Base-by-base conservation (phyloP, 176 grass and related monocot genomes). In the Ensete ventricosum region DNA sequence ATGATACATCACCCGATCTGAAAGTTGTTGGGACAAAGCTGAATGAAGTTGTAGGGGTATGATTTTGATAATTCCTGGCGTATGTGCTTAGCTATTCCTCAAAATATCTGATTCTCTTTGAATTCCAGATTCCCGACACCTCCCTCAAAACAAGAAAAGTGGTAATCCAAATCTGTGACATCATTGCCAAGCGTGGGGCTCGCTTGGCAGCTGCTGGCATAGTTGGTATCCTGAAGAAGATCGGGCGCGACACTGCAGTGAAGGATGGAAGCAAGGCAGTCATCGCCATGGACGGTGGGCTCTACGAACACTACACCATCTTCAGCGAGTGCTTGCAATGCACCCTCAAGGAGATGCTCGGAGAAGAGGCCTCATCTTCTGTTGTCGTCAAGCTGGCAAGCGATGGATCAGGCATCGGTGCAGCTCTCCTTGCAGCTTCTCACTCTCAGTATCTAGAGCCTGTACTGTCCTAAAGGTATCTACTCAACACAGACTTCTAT, bases 1-100 rank as follows among this genome's bases (percentile, higher is more conserved):
- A 87, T 77, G 88, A 90, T 67, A 75, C 48, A 11, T 90, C 88
- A 64, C 59, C 88, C 72, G 84, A 90, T 90, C 84, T 90, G 60
- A 84, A 67, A 81, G 73, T 78, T 68, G 88, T 90, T 29, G 82
- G 66, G 67, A 64, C 51, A 14, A 87, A 90, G 71, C 75, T 90
- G 57, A 81, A 84, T 62, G 82, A 90, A 25, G 50, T 90, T 16
- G 75, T 90, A 20, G 88, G 81, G 88, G 88, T 90, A 83, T 52
- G 58, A 6, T 23, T 22, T 65, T 17, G 9, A 43, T 43, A 4
- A 43, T 9, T 52, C 54, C 9, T 23, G 14, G 23, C 25, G 9
- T 21, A 1, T 2, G 11, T 10, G 0, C 51, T 22, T 14, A 3
- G n/a, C 23, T 29, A 3, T 34, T 34, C 67, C 53, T 43, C 16